These are phyloP conservation scores for Lodderomyces oxycetoniae DNA, from an alignment of 1,139 yeast species.

Conservation along the genomic window DNA sequence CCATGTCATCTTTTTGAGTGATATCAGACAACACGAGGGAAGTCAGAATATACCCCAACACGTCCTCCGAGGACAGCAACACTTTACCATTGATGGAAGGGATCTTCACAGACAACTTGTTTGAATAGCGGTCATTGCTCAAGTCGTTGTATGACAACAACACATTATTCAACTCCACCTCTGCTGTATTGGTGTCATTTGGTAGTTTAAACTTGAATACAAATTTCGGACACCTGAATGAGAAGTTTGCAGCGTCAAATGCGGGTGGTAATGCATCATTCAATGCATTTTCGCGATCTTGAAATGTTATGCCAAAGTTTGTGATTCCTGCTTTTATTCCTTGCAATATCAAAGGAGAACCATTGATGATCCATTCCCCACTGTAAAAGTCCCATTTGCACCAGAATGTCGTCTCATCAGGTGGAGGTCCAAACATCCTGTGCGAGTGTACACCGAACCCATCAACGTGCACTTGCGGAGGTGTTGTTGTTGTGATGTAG, in stretches of 20 bases:
- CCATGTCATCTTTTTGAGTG: slow-evolving; percentile 48
- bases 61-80: slow-evolving; percentile 20
- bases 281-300: slow-evolving; percentile 72
- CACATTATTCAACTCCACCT: slow-evolving; percentile 32
- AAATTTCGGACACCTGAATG: slow-evolving; percentile 40
- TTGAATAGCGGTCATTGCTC: slow-evolving; percentile 62
- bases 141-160: slow-evolving; percentile 59
- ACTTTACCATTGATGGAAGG: slow-evolving; percentile 40
- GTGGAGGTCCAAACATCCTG: slow-evolving; percentile 89
- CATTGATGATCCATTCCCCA: slow-evolving; percentile 53
- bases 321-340: slow-evolving; percentile 40
- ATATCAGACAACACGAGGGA: slow-evolving; percentile 59
- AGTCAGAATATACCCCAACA: slow-evolving; percentile 40
- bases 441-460: slow-evolving; percentile 77
- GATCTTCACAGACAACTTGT: slow-evolving; percentile 46
- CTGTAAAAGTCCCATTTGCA: slow-evolving; percentile 86
- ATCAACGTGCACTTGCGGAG: slow-evolving; percentile 48
- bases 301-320: slow-evolving; percentile 58
- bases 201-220: slow-evolving; percentile 18
- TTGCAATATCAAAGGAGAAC: slow-evolving; percentile 46
- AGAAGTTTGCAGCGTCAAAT: slow-evolving; percentile 64
- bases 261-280: slow-evolving; percentile 52
- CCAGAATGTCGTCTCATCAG: slow-evolving; percentile 77
- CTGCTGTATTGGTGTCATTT: slow-evolving; percentile 16
- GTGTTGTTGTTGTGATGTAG: slow-evolving; percentile 16